These are phyloP conservation scores for Vanderwaltozyma polyspora DNA, from an alignment of 805 yeast species.

Conservation along the genomic window DNA sequence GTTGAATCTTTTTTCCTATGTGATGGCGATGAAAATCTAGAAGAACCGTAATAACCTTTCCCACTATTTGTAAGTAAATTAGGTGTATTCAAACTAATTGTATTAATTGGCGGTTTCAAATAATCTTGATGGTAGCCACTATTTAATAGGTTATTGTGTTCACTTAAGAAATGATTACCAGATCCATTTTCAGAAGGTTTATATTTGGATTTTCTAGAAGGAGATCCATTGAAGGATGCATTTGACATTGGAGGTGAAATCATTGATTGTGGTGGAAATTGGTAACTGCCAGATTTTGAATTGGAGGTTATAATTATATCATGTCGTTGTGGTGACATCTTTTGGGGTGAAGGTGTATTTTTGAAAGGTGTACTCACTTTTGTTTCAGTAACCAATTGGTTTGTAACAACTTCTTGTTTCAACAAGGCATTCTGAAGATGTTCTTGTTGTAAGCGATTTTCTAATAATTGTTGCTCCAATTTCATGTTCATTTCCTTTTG, in stretches of 20 bases:
- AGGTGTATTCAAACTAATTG: neutral
- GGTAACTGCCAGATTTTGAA: conserved; percentile 23
- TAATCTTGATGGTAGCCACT: neutral
- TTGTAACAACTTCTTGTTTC: conserved; percentile 11
- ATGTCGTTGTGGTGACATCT: too few species aligned
- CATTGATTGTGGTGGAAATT: conserved; percentile 24
- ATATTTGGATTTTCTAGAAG: conserved; percentile 6
- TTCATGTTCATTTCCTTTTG: conserved; percentile 22
- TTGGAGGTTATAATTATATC: conserved; percentile 23
- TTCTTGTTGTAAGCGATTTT: conserved; percentile 22
- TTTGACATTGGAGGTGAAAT: conserved; percentile 1
- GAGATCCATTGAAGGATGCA: conserved; percentile 3
- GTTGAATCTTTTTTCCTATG: conserved; percentile 20
- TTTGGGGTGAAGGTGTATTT: conserved; percentile 1
- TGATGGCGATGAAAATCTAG: conserved; percentile 1
- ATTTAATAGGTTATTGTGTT: neutral
- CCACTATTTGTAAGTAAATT: neutral
- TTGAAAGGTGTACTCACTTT: conserved; percentile 4
- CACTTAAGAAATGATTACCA: too few species aligned
- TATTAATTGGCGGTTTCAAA: neutral
- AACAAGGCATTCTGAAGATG: conserved; percentile 17
- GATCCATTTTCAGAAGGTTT: too few species aligned
- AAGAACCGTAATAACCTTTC: too few species aligned
- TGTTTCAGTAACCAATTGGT: conserved; percentile 1
- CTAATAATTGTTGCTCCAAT: conserved; percentile 20